Conservation (phyloP, 495 filamentous ascomycete genomes). For the Tirmania nivea region DNA sequence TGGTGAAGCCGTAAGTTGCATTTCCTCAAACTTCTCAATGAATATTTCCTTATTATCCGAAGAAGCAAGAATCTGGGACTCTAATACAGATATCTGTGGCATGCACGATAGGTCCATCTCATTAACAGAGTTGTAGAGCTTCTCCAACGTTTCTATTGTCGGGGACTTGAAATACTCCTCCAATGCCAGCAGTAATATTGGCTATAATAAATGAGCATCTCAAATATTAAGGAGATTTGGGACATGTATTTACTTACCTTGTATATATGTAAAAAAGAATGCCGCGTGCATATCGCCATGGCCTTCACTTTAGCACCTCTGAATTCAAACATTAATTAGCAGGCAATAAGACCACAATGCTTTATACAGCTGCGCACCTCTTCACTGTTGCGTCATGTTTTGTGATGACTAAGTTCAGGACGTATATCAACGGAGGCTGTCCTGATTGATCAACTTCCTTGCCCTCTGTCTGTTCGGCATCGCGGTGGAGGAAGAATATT, state of each 20-base stretch:
- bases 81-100: slow-evolving; percentile 63
- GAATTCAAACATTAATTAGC: neutral
- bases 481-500: slow-evolving; percentile 96
- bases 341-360: too few relatives aligned
- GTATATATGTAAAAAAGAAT: slow-evolving; percentile 98
- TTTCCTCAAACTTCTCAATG: slow-evolving; percentile 87
- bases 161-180: slow-evolving; percentile 96
- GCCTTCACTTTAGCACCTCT: slow-evolving; percentile 92
- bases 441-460: slow-evolving; percentile 40
- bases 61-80: slow-evolving; percentile 66
- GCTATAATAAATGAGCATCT: slow-evolving; percentile 30
- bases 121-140: slow-evolving; percentile 81
- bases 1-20: slow-evolving; percentile 30
- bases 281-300: slow-evolving; percentile 97
- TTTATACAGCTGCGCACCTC: neutral
- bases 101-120: slow-evolving; percentile 90
- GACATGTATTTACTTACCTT: slow-evolving; percentile 37
- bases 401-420: slow-evolving; percentile 91
- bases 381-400: slow-evolving; percentile 48
- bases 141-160: slow-evolving; percentile 66
- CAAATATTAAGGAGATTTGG: slow-evolving; percentile 1
- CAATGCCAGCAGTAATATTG: slow-evolving; percentile 76
- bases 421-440: slow-evolving; percentile 88
- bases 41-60: slow-evolving; percentile 93
- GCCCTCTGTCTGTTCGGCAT: slow-evolving; percentile 58